Base-by-base conservation (phyloP, 148 eudicot species). In the Cornus kousa region DNA sequence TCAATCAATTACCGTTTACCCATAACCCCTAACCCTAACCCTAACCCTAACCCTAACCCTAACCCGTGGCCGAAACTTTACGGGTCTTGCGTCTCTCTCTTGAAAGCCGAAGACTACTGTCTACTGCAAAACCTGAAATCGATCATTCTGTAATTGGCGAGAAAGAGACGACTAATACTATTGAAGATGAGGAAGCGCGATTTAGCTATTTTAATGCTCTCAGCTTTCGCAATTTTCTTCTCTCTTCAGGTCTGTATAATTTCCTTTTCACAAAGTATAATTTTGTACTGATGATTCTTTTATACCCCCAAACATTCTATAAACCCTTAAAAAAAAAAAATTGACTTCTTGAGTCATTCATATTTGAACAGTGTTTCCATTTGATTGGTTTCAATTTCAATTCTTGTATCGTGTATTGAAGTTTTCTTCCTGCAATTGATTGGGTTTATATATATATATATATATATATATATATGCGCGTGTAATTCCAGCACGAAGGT, bases 161-260 rank as follows among this genome's bases (percentile, higher is more conserved):
- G 19, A n/a, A 50, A 32, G 78, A 64, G 76, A 17, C 43, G 77
- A 74, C 53, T 59, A 53, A 22, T 39, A 53, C 37, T 12, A 46
- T 10, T 60, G 14, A 78, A 78, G 73, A 95, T 96, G 99, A 92
- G 99, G 86, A 96, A 92, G 84, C 93, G 98, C 14, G 99, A 96
- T 82, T 88, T 96, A 76, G 92, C 95, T 62, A 93, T 96, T 82
- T 91, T 96, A 72, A 90, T 93, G 91, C 99, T 96, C 80, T 87
- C 93, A 35, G 95, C 98, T 79, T 96, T 96, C 80, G 99, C 99
- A 64, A 88, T 96, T 68, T 91, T 96, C 81, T 93, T 96, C 90
- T 96, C 99, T 82, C 99, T 96, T 50, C 99, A 93, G 97, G 99
- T 93, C 70, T 50, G 39, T 73, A 20, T 17, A n/a, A 28, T 28